Evolutionary conservation across 805 yeast genomes (phyloP).

Genomic region (Yarrowia phangngaensis): DNA sequence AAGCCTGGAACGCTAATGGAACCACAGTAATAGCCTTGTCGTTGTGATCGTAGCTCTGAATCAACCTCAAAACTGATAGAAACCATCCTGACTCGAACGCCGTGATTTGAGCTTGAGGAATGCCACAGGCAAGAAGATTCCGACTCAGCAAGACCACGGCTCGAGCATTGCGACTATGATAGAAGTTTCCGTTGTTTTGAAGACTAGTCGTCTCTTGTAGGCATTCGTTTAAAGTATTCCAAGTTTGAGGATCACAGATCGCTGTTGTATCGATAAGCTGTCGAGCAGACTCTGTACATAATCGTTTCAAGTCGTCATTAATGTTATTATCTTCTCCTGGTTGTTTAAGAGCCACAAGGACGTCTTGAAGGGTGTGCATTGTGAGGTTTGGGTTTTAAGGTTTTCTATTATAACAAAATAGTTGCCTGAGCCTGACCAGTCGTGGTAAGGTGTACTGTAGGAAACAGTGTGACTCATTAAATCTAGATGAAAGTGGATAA

Average conservation of each 20-base stretch:
- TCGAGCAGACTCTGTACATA: slow-evolving; percentile 5
- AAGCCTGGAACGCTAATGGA: slow-evolving; percentile 14
- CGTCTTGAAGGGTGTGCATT: neutral
- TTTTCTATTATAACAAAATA: too few relatives aligned
- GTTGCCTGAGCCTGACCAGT: too few relatives aligned
- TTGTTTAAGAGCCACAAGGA: neutral
- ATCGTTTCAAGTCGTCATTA: slow-evolving; percentile 2
- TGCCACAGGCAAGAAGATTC: slow-evolving; percentile 6
- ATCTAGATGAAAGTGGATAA: too few relatives aligned
- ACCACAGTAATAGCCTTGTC: neutral
- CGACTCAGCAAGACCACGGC: slow-evolving; percentile 11
- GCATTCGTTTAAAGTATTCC: slow-evolving; percentile 1
- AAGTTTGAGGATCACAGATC: slow-evolving; percentile 6
- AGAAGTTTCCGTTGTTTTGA: neutral
- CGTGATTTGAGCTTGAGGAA: slow-evolving; percentile 8
- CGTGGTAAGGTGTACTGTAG: too few relatives aligned
- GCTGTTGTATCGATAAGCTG: slow-evolving; percentile 1
- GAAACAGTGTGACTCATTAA: too few relatives aligned
- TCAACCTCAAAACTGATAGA: neutral
- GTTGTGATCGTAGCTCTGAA: slow-evolving; percentile 8
- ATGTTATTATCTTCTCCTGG: slow-evolving; percentile 13
- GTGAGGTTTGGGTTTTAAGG: neutral
- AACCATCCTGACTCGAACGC: slow-evolving; percentile 19
- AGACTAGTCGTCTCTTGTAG: slow-evolving; percentile 1
- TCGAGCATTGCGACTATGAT: slow-evolving; percentile 22